Conservation (phyloP, 1,284 basidiomycete genomes). For the Bjerkandera adusta region DNA sequence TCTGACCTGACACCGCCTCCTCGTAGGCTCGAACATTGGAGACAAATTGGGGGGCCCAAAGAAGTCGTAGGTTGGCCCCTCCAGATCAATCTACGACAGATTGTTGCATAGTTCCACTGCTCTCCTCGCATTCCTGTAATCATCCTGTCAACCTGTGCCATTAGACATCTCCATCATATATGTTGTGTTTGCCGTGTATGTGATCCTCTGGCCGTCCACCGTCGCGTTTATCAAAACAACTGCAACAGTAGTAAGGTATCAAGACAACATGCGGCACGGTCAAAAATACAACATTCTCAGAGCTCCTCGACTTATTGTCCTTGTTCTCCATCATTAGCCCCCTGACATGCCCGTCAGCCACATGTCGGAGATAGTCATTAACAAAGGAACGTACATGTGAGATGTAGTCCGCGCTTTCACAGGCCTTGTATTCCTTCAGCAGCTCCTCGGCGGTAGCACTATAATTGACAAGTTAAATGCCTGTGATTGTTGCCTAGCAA, state of each 20-base stretch:
- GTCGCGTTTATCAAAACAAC: too few relatives aligned
- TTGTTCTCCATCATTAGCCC: slow-evolving; percentile 17
- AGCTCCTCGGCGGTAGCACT: slow-evolving; percentile 86
- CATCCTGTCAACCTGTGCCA: slow-evolving; percentile 5
- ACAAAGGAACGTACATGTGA: slow-evolving; percentile 55
- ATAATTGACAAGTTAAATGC: not conserved
- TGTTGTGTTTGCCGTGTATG: too few relatives aligned
- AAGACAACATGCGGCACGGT: too few relatives aligned
- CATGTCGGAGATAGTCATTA: not conserved
- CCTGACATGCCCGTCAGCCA: slow-evolving; percentile 15
- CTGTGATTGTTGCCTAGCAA: slow-evolving; percentile 1
- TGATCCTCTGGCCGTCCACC: too few relatives aligned
- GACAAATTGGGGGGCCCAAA: slow-evolving; percentile 78
- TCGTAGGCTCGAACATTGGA: slow-evolving; percentile 71
- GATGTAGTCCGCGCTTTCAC: slow-evolving; percentile 90
- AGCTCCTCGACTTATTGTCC: slow-evolving; percentile 1
- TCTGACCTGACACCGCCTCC: slow-evolving; percentile 10
- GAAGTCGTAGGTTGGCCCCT: slow-evolving; percentile 52
- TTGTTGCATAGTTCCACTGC: not conserved
- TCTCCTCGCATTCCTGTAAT: slow-evolving; percentile 3
- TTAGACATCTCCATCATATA: slow-evolving; percentile 1
- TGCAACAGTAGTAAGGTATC: too few relatives aligned
- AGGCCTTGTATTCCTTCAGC: slow-evolving; percentile 89
- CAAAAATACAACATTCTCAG: too few relatives aligned
- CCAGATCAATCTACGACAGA: slow-evolving; percentile 12